Percentiles rank a stretch among this genome's conserved stretches.
These are phyloP conservation scores for Nannochloris sp. DNA, from an alignment of 139 green algal genomes.

Conservation along the genomic window DNA sequence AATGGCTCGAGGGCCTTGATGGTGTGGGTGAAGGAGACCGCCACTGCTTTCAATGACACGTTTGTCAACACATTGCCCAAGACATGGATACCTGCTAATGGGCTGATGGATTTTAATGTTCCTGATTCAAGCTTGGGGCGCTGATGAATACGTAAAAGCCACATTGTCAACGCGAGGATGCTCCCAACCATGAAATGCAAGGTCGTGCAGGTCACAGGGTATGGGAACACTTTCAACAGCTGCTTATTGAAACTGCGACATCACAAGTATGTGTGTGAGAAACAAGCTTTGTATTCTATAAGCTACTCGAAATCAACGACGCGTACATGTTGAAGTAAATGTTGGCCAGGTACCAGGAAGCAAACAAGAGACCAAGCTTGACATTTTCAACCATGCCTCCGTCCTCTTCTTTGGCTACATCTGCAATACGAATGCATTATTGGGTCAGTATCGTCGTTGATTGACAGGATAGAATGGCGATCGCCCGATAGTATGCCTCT, in stretches of 20 bases:
- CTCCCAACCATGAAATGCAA: slow-evolving; percentile 77
- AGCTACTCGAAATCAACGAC: too few species aligned
- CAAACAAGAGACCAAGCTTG: slow-evolving; percentile 59
- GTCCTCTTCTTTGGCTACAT: background rate
- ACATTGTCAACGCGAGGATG: slow-evolving; percentile 56
- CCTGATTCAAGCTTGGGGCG: background rate
- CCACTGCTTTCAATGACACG: slow-evolving; percentile 85
- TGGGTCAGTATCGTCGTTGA: too few species aligned
- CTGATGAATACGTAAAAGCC: slow-evolving; percentile 58
- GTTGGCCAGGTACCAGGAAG: slow-evolving; percentile 90
- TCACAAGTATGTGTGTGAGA: slow-evolving; percentile 17
- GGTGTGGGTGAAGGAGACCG: slow-evolving; percentile 98
- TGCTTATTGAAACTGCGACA: slow-evolving; percentile 79
- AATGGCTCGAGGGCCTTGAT: slow-evolving; percentile 98
- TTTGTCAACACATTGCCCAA: slow-evolving; percentile 98
- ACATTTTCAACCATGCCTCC: background rate
- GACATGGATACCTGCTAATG: slow-evolving; percentile 88
- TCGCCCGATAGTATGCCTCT: too few species aligned
- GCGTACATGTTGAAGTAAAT: slow-evolving; percentile 98
- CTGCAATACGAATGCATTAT: background rate
- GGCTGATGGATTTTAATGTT: slow-evolving; percentile 61
- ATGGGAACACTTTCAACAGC: slow-evolving; percentile 78
- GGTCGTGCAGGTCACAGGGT: slow-evolving; percentile 80
- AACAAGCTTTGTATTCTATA: too few species aligned
- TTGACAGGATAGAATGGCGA: too few species aligned